Evolutionary conservation across 1,284 basidiomycete genomes (phyloP), one percentile per base, ranked within the genome.

Genomic region (Salmacisia buchloeana): DNA sequence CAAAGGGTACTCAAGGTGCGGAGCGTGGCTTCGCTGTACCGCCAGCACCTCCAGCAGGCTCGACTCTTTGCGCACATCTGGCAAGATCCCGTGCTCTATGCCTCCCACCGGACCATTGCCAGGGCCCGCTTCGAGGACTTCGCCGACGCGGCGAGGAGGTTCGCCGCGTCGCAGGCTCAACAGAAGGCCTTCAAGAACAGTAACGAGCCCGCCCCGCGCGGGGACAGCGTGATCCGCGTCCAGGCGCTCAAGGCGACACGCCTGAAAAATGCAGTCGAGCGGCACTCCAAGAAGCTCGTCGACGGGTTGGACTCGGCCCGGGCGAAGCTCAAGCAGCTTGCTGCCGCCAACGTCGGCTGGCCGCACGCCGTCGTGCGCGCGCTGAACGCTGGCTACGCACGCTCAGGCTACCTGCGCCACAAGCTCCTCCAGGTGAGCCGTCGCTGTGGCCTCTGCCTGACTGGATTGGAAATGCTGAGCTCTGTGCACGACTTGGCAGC

Each of bases 321-420:
- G 41, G 23, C 23, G 18, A 7, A 31, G 25, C 29, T 62, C 15
- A 27, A 41, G 6, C 57, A 64, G 36, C 60, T 67, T 1, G 57
- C 60, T 25, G 38, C 59, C 29, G 66, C 66, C 15, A 67, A 64
- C 27, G 60, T 58, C 3, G 66, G 66, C 10, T 67, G 63, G 63
- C 63, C 66, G 6, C 63, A 59, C 25, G 66, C 63, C 2, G 63
- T 64, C 3, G 10, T 7, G 13, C 66, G 66, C 31, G 66, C 66
- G 23, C 58, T 67, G 1, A 60, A 67, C 4, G 39, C 58, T 35
- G 63, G 60, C n/a, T 67, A 67, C 41, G 66, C 43, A 13, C 60
- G 66, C 15, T 60, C 63, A 31, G 66, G 66, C 3, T 13, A 31
- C 2, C n/a, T 62, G 12, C 58, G 63, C 12, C 57, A 61, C 29